phyloP scores from a whole-genome alignment of 495 filamentous ascomycete genomes.

The Aspergillus carlsbadensis region DNA sequence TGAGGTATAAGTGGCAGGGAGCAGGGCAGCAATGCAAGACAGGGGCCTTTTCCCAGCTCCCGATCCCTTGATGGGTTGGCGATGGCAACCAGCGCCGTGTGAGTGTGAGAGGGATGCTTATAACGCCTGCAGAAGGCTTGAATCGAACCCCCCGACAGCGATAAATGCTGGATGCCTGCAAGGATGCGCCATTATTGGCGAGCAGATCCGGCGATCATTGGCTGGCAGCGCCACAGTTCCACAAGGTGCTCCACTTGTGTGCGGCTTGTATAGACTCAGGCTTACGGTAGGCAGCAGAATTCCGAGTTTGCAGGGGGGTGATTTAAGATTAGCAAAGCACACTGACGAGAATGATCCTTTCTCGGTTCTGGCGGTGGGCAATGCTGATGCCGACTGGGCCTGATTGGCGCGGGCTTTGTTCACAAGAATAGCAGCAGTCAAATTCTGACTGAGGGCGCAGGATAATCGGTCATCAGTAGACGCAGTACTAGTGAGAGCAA shows the following conservation, averaged over 20 bases:
- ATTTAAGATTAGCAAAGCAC: too few species aligned
- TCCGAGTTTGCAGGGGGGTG: not conserved
- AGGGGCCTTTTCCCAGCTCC: too few species aligned
- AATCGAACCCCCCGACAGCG: not conserved
- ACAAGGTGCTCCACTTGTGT: not conserved
- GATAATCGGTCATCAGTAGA: too few species aligned
- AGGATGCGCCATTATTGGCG: slow-evolving; percentile 14
- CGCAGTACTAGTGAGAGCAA: too few species aligned
- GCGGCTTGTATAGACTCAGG: not conserved
- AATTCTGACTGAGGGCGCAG: too few species aligned
- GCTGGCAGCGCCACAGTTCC: slow-evolving; percentile 2
- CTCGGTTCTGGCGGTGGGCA: not conserved
- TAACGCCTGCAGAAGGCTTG: too few species aligned
- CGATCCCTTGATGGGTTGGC: not conserved
- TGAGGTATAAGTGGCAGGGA: too few species aligned
- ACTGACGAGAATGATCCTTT: not conserved
- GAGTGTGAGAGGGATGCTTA: too few species aligned
- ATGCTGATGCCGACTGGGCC: too few species aligned
- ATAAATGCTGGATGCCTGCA: slow-evolving; percentile 15
- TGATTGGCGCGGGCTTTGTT: not conserved
- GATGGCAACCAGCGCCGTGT: too few species aligned
- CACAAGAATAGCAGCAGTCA: not conserved
- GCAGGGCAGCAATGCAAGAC: too few species aligned
- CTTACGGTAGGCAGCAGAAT: slow-evolving; percentile 17
- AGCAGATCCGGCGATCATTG: not conserved